Evolutionary conservation across 2,329 filamentous ascomycete genomes (phyloP).

Genomic region (Neocatenulostroma microsporum): DNA sequence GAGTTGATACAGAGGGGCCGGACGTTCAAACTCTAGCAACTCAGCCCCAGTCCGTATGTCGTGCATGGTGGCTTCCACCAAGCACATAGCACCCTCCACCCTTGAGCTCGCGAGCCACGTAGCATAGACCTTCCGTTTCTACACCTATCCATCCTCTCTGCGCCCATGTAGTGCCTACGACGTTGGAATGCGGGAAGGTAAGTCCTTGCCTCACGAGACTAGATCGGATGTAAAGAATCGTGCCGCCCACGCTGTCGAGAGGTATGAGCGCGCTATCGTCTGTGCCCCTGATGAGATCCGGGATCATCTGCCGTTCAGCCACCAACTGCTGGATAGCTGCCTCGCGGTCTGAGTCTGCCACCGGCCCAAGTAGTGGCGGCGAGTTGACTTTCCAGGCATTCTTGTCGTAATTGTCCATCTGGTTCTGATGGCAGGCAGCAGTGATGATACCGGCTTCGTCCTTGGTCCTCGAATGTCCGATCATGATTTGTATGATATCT

Average conservation of each 20-base stretch:
- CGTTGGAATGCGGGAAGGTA: constrained; percentile 28
- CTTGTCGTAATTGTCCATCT: constrained; percentile 31
- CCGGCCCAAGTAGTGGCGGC: constrained; percentile 1
- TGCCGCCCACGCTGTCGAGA: constrained; percentile 32
- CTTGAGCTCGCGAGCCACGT: constrained; percentile 12
- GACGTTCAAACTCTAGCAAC: too few species aligned
- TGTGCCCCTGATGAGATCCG: constrained; percentile 19
- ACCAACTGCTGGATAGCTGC: constrained; percentile 7
- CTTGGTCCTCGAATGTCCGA: constrained; percentile 21
- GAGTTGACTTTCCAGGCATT: constrained; percentile 26
- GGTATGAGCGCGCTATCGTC: constrained; percentile 26
- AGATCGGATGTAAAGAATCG: constrained; percentile 30
- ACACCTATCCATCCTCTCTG: constrained; percentile 31
- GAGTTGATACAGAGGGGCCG: too few species aligned
- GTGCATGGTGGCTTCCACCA: constrained; percentile 11
- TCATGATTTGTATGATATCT: constrained; percentile 27
- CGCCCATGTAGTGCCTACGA: constrained; percentile 31
- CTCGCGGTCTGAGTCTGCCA: constrained; percentile 7
- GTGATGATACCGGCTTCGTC: constrained; percentile 29
- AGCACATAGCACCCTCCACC: constrained; percentile 16
- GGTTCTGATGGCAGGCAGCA: constrained; percentile 26
- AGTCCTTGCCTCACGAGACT: constrained; percentile 29
- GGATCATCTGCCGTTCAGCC: constrained; percentile 8
- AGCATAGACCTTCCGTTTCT: constrained; percentile 34
- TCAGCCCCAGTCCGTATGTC: constrained; percentile 18